Evolutionary conservation across 2,329 filamentous ascomycete species (phyloP).

Genomic region (Penicillium sumatraense): DNA sequence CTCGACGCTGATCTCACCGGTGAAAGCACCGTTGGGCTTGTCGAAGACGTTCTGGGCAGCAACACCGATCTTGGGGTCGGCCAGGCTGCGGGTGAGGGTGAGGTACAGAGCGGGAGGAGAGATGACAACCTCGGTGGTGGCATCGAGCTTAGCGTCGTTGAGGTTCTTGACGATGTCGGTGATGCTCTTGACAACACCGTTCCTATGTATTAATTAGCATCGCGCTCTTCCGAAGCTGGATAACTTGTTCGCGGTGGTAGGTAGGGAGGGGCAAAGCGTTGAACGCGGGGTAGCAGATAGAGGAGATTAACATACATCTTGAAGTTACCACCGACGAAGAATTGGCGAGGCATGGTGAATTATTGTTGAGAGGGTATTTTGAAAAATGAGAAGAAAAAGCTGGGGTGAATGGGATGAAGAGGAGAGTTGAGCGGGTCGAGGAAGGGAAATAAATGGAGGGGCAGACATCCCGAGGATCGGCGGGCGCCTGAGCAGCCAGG

Average conservation of each 20-base stretch:
- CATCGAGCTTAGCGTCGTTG: constrained; percentile 75
- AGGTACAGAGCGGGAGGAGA: constrained; percentile 91
- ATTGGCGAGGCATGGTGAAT: constrained; percentile 86
- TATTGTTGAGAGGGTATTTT: constrained; percentile 7
- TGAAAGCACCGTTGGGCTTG: constrained; percentile 96
- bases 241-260: constrained; percentile 14
- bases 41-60: constrained; percentile 97
- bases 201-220: constrained; percentile 62
- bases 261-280: constrained; percentile 31
- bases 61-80: constrained; percentile 77
- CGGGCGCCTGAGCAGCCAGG: constrained; percentile 12
- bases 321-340: constrained; percentile 99
- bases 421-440: constrained; percentile 14
- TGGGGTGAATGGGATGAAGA: constrained; percentile 12
- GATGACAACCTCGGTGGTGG: constrained; percentile 82
- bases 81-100: constrained; percentile 77
- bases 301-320: constrained; percentile 75
- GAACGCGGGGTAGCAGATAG: constrained; percentile 30
- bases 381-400: constrained; percentile 11
- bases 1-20: constrained; percentile 89
- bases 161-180: constrained; percentile 88
- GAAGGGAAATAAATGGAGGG: constrained; percentile 24
- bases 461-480: constrained; percentile 17
- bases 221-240: constrained; percentile 5
- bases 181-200: constrained; percentile 88